Base-by-base conservation (phyloP, 2,329 filamentous ascomycete genomes). In the Oidium heveae region DNA sequence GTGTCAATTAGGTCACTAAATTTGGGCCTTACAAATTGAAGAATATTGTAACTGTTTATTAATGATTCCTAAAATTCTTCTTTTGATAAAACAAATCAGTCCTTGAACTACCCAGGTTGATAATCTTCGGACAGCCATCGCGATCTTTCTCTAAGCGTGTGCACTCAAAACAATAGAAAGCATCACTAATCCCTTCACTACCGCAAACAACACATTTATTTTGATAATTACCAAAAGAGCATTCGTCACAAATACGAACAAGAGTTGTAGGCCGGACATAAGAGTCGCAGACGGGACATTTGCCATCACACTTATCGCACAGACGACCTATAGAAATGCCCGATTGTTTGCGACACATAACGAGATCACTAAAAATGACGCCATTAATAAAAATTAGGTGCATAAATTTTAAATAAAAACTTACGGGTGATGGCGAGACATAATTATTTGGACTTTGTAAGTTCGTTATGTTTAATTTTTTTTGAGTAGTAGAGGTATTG, bases 171-270 rank as follows among this genome's bases (percentile, higher is more conserved):
- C 91, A 98, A 73, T 98, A 98, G 69, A 96, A 96, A 52, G 91
- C 91, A 68, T 98, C 91, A 36, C 84, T 91, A 67, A 98, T 98
- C 33, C 91, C 91, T 71, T 96, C 91, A 63, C 91, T 91, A 67
- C 91, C 91, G 70, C 91, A 98, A 46, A 98, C 91, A 61, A 98
- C 87, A 68, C 91, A 98, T 70, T 98, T 98, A 74, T 98, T 98
- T 72, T 96, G 91, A 74, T 95, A 98, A 75, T 98, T 98, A 66
- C 91, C 91, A 68, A 98, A 98, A 67, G 85, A 88, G 75, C 91
- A 98, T 72, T 98, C 91, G 73, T 98, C 91, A 74, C 91, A 98
- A 72, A 98, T 96, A 65, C 89, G 86, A 57, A 94, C 91, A 56
- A 96, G 82, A 9, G 91, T 96, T 32, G 91, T 98, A 13, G 91